These are phyloP conservation scores for Pterocarpus santalinus DNA, from an alignment of 306 rosid species.

Conservation along the genomic window DNA sequence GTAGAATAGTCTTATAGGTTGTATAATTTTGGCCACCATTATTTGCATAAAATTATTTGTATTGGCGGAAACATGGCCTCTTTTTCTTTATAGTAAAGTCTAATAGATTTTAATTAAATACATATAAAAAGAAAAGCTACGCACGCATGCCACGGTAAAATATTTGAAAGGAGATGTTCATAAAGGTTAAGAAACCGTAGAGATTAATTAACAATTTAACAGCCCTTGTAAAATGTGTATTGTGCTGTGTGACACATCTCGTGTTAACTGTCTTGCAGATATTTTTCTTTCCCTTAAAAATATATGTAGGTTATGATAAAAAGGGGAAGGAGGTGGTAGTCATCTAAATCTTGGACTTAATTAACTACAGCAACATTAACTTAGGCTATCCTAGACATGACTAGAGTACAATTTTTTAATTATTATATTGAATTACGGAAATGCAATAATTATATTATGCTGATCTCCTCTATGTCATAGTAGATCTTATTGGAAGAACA, in stretches of 20 bases:
- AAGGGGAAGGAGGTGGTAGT: too few relatives aligned
- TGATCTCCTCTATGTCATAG: too few relatives aligned
- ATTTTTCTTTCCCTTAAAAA: too few relatives aligned
- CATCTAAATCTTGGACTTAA: not conserved
- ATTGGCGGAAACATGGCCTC: conserved; percentile 32
- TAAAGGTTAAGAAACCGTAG: conserved; percentile 2
- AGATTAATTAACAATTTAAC: not conserved
- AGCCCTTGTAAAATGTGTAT: not conserved
- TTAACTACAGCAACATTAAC: not conserved
- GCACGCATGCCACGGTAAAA: conserved; percentile 20
- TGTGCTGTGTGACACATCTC: not conserved
- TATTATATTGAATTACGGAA: too few relatives aligned
- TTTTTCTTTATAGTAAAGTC: conserved; percentile 25
- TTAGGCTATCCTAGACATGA: too few relatives aligned
- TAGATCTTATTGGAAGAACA: too few relatives aligned
- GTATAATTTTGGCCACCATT: conserved; percentile 13
- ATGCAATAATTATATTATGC: too few relatives aligned
- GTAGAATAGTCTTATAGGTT: conserved; percentile 29
- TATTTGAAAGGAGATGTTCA: not conserved
- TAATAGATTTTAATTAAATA: too few relatives aligned
- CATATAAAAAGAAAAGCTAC: not conserved
- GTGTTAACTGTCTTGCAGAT: not conserved
- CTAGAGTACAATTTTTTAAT: too few relatives aligned
- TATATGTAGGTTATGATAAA: too few relatives aligned
- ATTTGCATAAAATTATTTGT: conserved; percentile 10